Evolutionary conservation across 2,329 filamentous ascomycete genomes (phyloP), one percentile per base, ranked within the genome.

Genomic region (Curvularia verruculosa): DNA sequence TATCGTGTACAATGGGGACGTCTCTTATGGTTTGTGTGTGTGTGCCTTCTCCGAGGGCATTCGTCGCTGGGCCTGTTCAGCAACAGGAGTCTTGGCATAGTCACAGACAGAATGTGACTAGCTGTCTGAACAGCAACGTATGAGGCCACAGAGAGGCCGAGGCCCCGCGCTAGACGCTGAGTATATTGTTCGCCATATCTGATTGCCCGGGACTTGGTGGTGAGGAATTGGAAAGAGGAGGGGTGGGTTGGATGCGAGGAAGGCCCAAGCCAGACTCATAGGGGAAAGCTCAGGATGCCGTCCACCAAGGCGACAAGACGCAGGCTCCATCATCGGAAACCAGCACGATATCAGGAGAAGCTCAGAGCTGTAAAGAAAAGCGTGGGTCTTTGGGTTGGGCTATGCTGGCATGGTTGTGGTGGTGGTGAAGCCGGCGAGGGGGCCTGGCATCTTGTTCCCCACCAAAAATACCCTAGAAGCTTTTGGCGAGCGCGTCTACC

Each of bases 1-100:
- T 52, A 26, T 19, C 36, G n/a, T 43, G 13, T 34, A 21, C 18
- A 37, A 49, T 19, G 12, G 15, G 13, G 15, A 3, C 0, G 10
- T 31, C 28, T 41, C 10, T 29, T n/a, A 13, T 13, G 49, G 28
- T n/a, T n/a, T n/a, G 29, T n/a, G 19, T 15, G 24, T 18, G 4
- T 40, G 10, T 52, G 34, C 54, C 41, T 43, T 45, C 12, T 44
- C 23, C 18, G 36, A 46, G 49, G 21, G 43, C 49, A 28, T 48
- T 24, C 21, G 3, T 29, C 48, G 48, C 37, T 39, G 9, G 12
- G 18, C 29, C 24, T 50, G 37, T 40, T 34, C 18, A 9, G 21
- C 18, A 18, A 39, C 46, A 19, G 31, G 31, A 13, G 10, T 46
- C 24, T 52, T 46, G 49, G 48, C 36, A 37, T 12, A 26, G 26